These are phyloP conservation scores for Leptomonas pyrrhocoris DNA, from an alignment of 208 protist genomes.

Conservation along the genomic window DNA sequence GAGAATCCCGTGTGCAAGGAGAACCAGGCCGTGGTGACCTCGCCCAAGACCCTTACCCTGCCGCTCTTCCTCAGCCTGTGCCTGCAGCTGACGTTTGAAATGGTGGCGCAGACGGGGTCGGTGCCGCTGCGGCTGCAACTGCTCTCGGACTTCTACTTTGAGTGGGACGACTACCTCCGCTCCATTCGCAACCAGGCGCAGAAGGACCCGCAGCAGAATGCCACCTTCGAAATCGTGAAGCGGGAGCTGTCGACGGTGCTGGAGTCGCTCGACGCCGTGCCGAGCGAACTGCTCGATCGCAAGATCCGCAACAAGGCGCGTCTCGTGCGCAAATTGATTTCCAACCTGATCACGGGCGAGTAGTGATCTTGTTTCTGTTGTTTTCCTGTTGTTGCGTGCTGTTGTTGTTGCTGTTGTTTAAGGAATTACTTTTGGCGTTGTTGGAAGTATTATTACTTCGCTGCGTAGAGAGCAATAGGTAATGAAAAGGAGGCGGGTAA, in stretches of 20 bases:
- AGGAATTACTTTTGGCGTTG: too few species aligned
- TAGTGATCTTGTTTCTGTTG: conserved; percentile 5
- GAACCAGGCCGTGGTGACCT: conserved; percentile 57
- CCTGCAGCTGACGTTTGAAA: conserved; percentile 82
- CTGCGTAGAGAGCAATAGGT: too few species aligned
- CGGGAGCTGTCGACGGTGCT: conserved; percentile 65
- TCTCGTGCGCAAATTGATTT: conserved; percentile 70
- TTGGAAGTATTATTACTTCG: too few species aligned
- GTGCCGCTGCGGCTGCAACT: conserved; percentile 76
- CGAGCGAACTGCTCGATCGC: conserved; percentile 63
- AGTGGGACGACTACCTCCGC: conserved; percentile 87
- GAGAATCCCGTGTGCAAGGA: conserved; percentile 74
- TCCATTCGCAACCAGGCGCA: conserved; percentile 57
- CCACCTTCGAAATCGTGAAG: conserved; percentile 60
- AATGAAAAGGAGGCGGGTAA: too few species aligned
- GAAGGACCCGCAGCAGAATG: conserved; percentile 40
- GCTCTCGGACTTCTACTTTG: conserved; percentile 81
- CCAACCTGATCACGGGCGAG: conserved; percentile 46
- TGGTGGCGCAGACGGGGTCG: conserved; percentile 47
- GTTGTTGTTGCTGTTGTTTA: not conserved
- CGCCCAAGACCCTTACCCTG: conserved; percentile 63
- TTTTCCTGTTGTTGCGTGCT: not conserved
- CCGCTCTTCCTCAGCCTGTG: conserved; percentile 84
- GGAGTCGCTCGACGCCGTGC: conserved; percentile 48
- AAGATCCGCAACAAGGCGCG: conserved; percentile 75